These are phyloP conservation scores for Petunia hybrid DNA, from an alignment of 305 asterid genomes.

Conservation along the genomic window DNA sequence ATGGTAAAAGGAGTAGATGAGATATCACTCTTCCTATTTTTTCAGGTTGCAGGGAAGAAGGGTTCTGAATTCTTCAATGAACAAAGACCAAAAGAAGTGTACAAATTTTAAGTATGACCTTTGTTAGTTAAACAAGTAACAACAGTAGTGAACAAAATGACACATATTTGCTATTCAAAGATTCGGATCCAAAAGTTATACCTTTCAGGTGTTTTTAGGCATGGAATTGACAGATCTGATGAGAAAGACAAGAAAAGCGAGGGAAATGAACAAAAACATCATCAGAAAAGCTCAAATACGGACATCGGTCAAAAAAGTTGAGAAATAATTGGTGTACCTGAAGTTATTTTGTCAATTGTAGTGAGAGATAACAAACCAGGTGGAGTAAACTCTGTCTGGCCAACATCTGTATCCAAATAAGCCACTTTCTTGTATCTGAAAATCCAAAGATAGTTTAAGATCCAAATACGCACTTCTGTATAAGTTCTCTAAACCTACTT, in stretches of 20 bases:
- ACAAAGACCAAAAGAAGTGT: background rate
- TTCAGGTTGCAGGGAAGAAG: background rate
- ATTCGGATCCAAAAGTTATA: slow-evolving; percentile 35
- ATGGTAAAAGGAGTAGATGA: background rate
- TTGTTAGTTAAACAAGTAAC: background rate
- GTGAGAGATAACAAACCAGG: slow-evolving; percentile 86
- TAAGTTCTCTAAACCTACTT: slow-evolving; percentile 28
- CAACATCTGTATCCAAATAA: slow-evolving; percentile 97
- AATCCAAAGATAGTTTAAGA: slow-evolving; percentile 25
- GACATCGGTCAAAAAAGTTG: background rate
- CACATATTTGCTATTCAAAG: background rate
- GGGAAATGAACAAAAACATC: slow-evolving; percentile 26
- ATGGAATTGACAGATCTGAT: slow-evolving; percentile 76
- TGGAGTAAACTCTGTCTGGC: slow-evolving; percentile 96
- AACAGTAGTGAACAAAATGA: background rate
- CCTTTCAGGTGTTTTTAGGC: slow-evolving; percentile 96
- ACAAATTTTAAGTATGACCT: slow-evolving; percentile 5
- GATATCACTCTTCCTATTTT: slow-evolving; percentile 1
- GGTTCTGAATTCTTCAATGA: slow-evolving; percentile 2
- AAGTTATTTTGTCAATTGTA: slow-evolving; percentile 72
- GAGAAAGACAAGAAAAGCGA: slow-evolving; percentile 35
- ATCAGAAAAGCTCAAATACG: background rate
- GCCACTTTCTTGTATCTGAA: slow-evolving; percentile 87
- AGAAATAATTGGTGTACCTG: slow-evolving; percentile 51
- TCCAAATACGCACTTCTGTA: slow-evolving; percentile 1